Evolutionary conservation across 768 basidiomycete species (phyloP).

Genomic region (Boletus subparvulus): DNA sequence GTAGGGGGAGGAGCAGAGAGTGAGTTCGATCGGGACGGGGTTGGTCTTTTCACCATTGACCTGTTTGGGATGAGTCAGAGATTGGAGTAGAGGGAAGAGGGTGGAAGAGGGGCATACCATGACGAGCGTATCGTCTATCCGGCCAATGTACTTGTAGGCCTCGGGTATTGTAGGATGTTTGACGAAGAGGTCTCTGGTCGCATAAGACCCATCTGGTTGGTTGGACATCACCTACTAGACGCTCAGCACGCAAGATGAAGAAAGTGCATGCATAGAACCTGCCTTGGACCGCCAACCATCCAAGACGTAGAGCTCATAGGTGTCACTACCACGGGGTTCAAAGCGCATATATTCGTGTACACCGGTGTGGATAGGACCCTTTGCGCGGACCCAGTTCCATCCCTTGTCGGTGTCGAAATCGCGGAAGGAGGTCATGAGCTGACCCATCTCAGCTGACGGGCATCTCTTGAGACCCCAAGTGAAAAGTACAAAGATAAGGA

Average conservation of each 20-base stretch:
- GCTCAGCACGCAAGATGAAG: not conserved
- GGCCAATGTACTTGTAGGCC: conserved; percentile 50
- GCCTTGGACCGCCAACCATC: conserved; percentile 55
- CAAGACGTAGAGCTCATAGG: conserved; percentile 48
- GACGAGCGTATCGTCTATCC: conserved; percentile 56
- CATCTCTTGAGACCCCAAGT: not conserved
- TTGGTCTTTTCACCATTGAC: conserved; percentile 55
- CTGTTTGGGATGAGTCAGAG: conserved; percentile 12
- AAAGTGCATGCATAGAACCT: conserved; percentile 11
- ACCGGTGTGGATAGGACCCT: conserved; percentile 18
- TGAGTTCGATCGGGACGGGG: conserved; percentile 53
- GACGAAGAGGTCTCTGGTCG: conserved; percentile 54
- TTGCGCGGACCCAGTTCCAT: conserved; percentile 54
- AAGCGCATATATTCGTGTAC: conserved; percentile 40
- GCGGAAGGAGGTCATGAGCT: conserved; percentile 47
- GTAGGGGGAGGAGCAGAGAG: conserved; percentile 46
- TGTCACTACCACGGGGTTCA: conserved; percentile 41
- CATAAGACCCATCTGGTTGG: conserved; percentile 52
- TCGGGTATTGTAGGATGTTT: conserved; percentile 43
- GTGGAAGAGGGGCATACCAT: conserved; percentile 16
- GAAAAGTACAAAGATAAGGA: not conserved
- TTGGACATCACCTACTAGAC: conserved; percentile 34
- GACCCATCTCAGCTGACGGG: conserved; percentile 33
- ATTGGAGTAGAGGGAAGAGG: conserved; percentile 20
- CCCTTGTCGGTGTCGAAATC: conserved; percentile 49